These are phyloP conservation scores for Arachnomyces sp. DNA, from an alignment of 2,329 filamentous ascomycete genomes.

Conservation along the genomic window DNA sequence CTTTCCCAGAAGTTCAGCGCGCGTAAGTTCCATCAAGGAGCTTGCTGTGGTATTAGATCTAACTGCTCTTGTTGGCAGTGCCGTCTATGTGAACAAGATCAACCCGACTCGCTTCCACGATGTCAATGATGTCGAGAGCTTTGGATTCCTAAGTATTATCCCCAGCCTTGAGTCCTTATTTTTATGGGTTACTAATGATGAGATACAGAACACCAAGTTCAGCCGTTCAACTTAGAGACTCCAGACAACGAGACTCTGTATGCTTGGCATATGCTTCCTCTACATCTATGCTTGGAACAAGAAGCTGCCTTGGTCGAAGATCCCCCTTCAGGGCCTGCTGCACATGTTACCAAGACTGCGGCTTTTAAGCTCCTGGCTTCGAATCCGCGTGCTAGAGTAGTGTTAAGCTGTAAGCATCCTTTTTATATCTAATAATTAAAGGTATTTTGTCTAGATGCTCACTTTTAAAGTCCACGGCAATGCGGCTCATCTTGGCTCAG, in stretches of 20 bases:
- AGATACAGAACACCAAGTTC: conserved; percentile 69
- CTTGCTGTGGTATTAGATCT: no score
- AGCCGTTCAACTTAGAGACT: conserved; percentile 70
- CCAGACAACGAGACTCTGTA: conserved; percentile 71
- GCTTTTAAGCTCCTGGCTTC: conserved; percentile 45
- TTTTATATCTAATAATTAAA: conserved; percentile 4
- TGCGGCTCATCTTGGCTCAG: conserved; percentile 76
- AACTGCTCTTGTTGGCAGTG: conserved; percentile 41
- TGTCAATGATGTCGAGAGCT: conserved; percentile 67
- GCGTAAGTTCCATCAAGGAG: conserved; percentile 51
- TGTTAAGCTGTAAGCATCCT: conserved; percentile 45
- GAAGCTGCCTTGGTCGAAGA: conserved; percentile 55
- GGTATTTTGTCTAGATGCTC: conserved; percentile 8
- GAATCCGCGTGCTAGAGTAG: conserved; percentile 45
- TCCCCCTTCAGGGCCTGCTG: conserved; percentile 43
- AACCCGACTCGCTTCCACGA: conserved; percentile 66
- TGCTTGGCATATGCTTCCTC: conserved; percentile 82
- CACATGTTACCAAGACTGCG: conserved; percentile 41
- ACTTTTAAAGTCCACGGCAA: conserved; percentile 51
- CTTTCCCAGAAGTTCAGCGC: conserved; percentile 66
- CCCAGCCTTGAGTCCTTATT: not conserved
- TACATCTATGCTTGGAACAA: conserved; percentile 66
- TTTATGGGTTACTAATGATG: conserved; percentile 1
- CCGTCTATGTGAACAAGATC: conserved; percentile 75
- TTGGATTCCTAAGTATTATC: conserved; percentile 72